Evolutionary conservation across 2,329 filamentous ascomycete species (phyloP), one percentile per base, ranked within the genome.

Genomic region (Fusarium phyllophilum): DNA sequence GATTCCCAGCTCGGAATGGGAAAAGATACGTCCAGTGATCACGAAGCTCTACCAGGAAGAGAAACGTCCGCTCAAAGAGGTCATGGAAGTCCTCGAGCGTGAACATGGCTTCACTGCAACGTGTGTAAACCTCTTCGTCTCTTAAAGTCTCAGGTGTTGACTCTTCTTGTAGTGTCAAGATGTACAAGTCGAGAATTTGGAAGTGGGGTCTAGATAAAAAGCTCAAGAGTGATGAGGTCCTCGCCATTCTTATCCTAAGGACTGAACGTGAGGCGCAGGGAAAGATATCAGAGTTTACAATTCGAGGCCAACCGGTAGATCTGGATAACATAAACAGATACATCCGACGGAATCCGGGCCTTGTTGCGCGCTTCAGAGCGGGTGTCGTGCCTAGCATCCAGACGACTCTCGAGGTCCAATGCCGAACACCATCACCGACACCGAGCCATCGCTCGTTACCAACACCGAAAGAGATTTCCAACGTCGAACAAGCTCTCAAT

Each of bases 201-300:
- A 81, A 82, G 71, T 84, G 83, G 83, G 81, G 82, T 10, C 79
- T 84, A 46, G 82, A 83, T 58, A 84, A 84, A 73, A 84, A 84
- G 71, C 77, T 84, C 57, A 83, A 84, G 70, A 81, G 83, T 48
- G 81, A 82, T 36, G 83, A 84, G 64, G 82, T 84, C 8, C 70
- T 84, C 31, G 81, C 82, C 59, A 81, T 84, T 51, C 79, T 84
- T 45, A 78, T 81, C 36, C 78, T 81, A 38, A 82, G 80, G 72
- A 71, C 79, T n/a, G 81, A 84, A 39, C 81, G 80, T 45, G 82
- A 83, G 22, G 78, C 78, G 6, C 76, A 80, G 49, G 77, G 77
- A 41, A 82, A 81, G 64, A 67, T 76, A 17, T 80, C 82, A 15
- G 79, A 82, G 58, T 82, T 83, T 57, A 80, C 81, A 26, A 82